These are phyloP conservation scores for Aspergillus nidulans DNA, from an alignment of 495 filamentous ascomycete species.

Conservation along the genomic window DNA sequence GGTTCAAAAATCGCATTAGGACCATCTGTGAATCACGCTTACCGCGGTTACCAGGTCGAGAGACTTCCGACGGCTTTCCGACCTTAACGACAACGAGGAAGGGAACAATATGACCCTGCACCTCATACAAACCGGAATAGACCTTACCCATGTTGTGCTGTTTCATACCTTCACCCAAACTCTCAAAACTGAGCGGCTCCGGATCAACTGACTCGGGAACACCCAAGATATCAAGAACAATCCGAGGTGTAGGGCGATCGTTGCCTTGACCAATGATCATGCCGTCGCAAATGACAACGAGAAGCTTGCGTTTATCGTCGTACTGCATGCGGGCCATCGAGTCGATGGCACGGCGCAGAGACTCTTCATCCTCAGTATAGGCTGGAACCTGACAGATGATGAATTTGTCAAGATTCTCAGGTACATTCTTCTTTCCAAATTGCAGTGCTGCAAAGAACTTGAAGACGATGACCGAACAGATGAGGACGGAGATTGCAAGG, in stretches of 20 bases:
- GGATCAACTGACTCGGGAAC: constrained; percentile 91
- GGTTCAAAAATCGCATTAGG: constrained; percentile 96
- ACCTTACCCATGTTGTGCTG: constrained; percentile 99
- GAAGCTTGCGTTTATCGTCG: constrained; percentile 95
- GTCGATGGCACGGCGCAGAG: constrained; percentile 91
- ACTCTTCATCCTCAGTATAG: constrained; percentile 98
- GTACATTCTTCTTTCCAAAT: constrained; percentile 83
- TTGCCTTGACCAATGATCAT: constrained; percentile 99
- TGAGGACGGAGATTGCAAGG: constrained; percentile 79
- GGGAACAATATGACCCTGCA: constrained; percentile 95
- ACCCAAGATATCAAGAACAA: constrained; percentile 94
- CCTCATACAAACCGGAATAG: constrained; percentile 96
- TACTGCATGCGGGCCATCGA: constrained; percentile 94
- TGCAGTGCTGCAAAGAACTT: constrained; percentile 97
- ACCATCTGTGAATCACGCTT: constrained; percentile 99
- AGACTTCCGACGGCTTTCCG: constrained; percentile 95
- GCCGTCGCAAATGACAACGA: constrained; percentile 93
- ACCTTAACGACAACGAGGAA: constrained; percentile 97
- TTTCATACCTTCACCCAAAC: constrained; percentile 89
- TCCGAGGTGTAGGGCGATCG: constrained; percentile 89
- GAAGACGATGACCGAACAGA: constrained; percentile 79
- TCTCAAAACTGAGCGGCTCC: constrained; percentile 97
- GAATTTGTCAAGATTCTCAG: constrained; percentile 97
- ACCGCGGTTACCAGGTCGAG: constrained; percentile 93
- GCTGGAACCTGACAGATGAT: constrained; percentile 96